phyloP scores from a whole-genome alignment of 805 yeast genomes.

The Hyphopichia homilentoma region DNA sequence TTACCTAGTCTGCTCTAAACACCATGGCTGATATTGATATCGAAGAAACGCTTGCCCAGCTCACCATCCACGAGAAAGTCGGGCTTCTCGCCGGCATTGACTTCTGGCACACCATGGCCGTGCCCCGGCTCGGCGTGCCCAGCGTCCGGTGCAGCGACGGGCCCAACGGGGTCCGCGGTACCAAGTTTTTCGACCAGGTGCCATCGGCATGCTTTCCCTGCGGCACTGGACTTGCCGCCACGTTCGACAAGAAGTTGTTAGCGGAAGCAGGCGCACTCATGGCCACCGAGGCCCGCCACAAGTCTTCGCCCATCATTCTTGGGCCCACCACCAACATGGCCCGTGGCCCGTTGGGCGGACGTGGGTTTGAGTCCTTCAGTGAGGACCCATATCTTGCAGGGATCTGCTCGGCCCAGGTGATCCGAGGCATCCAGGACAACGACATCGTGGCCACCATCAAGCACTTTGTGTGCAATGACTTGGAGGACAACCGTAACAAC shows the following conservation, averaged over 20 bases:
- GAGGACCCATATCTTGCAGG: slow-evolving; percentile 33
- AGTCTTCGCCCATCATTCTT: slow-evolving; percentile 26
- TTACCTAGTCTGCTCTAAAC: too few species aligned
- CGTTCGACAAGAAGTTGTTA: slow-evolving; percentile 25
- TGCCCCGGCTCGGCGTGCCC: slow-evolving; percentile 41
- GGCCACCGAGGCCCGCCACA: slow-evolving; percentile 29
- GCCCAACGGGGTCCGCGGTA: slow-evolving; percentile 32
- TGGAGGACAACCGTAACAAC: slow-evolving; percentile 27
- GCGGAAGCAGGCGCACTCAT: slow-evolving; percentile 26
- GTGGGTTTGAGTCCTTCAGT: slow-evolving; percentile 31
- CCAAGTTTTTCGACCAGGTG: slow-evolving; percentile 21
- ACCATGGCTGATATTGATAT: slow-evolving; percentile 19
- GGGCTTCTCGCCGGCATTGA: slow-evolving; percentile 33
- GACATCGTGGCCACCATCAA: slow-evolving; percentile 30
- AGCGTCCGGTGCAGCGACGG: slow-evolving; percentile 40
- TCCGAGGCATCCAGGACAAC: slow-evolving; percentile 26
- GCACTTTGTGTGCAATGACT: slow-evolving; percentile 31
- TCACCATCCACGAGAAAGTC: slow-evolving; percentile 24
- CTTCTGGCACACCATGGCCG: slow-evolving; percentile 47
- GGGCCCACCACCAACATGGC: slow-evolving; percentile 33
- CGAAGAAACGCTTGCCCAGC: slow-evolving; percentile 17
- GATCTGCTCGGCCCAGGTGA: slow-evolving; percentile 18
- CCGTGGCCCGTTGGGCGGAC: slow-evolving; percentile 32
- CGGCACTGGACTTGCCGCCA: slow-evolving; percentile 30
- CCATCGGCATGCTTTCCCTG: slow-evolving; percentile 33